Evolutionary conservation across 371 early-diverging fungal genomes (phyloP).

Genomic region (Mucor lusitanicus): DNA sequence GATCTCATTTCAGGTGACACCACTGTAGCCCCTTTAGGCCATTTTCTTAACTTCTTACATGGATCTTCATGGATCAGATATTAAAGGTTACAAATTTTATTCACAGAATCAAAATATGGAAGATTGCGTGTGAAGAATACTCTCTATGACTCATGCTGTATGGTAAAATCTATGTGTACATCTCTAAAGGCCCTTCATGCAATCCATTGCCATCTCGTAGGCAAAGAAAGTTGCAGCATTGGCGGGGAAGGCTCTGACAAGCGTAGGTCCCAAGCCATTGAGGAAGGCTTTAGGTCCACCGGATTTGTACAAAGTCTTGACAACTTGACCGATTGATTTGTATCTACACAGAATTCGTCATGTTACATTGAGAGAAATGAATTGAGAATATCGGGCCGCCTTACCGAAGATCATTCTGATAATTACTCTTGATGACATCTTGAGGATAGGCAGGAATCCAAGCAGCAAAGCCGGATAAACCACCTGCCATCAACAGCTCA

Average conservation of each 20-base stretch:
- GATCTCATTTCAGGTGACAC: background rate
- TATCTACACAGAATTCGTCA: slow-evolving; percentile 18
- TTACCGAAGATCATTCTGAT: slow-evolving; percentile 64
- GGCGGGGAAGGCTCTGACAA: slow-evolving; percentile 91
- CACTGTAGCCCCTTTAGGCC: background rate
- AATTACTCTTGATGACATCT: slow-evolving; percentile 84
- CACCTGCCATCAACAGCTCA: slow-evolving; percentile 81
- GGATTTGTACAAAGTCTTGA: slow-evolving; percentile 20
- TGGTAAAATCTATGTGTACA: background rate
- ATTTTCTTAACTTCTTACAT: background rate
- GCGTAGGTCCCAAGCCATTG: slow-evolving; percentile 82
- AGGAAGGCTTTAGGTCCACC: slow-evolving; percentile 64
- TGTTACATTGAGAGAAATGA: background rate
- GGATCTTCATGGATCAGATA: background rate
- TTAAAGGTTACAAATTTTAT: background rate
- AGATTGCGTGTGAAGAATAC: background rate
- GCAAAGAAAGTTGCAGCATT: slow-evolving; percentile 87
- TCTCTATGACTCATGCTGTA: background rate
- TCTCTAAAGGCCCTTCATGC: slow-evolving; percentile 21
- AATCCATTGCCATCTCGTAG: slow-evolving; percentile 76
- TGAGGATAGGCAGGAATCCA: slow-evolving; percentile 90
- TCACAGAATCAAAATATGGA: background rate
- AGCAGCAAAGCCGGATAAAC: slow-evolving; percentile 78
- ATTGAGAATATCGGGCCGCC: background rate
- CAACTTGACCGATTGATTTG: slow-evolving; percentile 13